Conservation (phyloP, 2,329 filamentous ascomycete genomes). For the Botrytis deweyae region DNA sequence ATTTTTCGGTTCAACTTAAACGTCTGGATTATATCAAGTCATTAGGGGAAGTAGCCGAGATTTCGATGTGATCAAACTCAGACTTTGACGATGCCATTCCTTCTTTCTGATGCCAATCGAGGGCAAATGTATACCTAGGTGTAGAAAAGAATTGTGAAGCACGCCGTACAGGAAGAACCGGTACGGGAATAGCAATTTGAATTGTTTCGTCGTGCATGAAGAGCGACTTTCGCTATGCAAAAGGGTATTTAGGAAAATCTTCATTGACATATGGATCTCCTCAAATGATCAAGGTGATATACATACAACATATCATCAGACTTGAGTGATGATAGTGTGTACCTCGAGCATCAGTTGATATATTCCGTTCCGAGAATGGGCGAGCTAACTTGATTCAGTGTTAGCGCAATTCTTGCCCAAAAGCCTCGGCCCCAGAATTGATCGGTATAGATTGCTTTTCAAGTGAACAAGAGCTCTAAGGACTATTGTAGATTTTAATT, state of each 20-base stretch:
- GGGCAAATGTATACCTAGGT: not conserved
- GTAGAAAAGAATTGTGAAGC: not conserved
- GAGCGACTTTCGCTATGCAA: not conserved
- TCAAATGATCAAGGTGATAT: not conserved
- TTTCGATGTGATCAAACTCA: too few relatives aligned
- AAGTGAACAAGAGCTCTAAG: not conserved
- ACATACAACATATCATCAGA: not conserved
- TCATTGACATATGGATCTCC: not conserved
- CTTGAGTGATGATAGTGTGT: not conserved
- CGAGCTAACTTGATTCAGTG: not conserved
- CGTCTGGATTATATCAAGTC: not conserved
- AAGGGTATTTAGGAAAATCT: too few relatives aligned
- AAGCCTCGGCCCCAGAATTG: slow-evolving; percentile 12
- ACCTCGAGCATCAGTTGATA: not conserved
- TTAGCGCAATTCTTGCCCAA: not conserved
- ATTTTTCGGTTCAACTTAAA: not conserved
- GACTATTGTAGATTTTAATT: not conserved
- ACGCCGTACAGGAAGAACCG: not conserved
- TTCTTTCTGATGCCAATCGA: not conserved
- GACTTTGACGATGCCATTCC: not conserved
- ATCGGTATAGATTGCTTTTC: not conserved
- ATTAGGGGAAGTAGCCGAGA: not conserved
- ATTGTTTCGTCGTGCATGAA: not conserved
- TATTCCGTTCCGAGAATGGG: not conserved
- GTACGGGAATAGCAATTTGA: not conserved